phyloP scores from a whole-genome alignment of 208 protist species.

The Kentomonas sorsogonicus region DNA sequence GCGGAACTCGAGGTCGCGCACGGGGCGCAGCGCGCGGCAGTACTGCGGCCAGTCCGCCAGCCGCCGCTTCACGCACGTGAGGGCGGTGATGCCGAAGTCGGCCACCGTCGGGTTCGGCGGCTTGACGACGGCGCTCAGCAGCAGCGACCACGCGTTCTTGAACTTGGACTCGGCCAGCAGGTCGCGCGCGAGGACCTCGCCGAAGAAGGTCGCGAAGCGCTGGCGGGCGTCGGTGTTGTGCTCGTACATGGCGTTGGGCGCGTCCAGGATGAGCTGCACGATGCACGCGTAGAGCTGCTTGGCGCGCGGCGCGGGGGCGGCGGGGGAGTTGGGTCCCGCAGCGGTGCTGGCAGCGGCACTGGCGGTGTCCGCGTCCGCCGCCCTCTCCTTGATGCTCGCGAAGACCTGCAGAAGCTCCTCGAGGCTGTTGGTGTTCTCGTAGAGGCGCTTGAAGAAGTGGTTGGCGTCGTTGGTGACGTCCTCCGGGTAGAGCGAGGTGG shows the following conservation, averaged over 20 bases:
- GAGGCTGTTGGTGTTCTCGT: too few relatives aligned
- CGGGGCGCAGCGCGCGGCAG: conserved; percentile 67
- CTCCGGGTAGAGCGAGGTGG: conserved; percentile 71
- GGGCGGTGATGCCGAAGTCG: conserved; percentile 94
- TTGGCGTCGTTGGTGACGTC: conserved; percentile 83
- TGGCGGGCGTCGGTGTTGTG: conserved; percentile 83
- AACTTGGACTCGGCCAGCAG: conserved; percentile 66
- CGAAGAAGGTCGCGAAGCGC: conserved; percentile 75
- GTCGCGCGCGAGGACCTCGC: conserved; percentile 77
- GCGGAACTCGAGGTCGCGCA: conserved; percentile 82
- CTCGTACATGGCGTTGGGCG: conserved; percentile 52
- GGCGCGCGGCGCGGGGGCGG: conserved; percentile 47
- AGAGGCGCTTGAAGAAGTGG: conserved; percentile 83
- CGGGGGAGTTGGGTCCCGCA: conserved; percentile 53
- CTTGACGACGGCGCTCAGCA: conserved; percentile 92
- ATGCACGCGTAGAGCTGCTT: conserved; percentile 85
- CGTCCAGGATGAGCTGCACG: conserved; percentile 84
- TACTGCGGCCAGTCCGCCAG: conserved; percentile 96
- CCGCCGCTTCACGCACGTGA: conserved; percentile 92
- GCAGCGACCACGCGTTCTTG: conserved; percentile 67
- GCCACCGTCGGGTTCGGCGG: conserved; percentile 86
- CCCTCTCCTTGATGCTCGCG: too few relatives aligned
- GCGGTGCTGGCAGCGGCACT: conserved; percentile 38
- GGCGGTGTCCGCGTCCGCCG: conserved; percentile 40
- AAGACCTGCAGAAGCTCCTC: too few relatives aligned